Conservation (phyloP, 176 grass and related monocot species). For the Juncus inflexus region DNA sequence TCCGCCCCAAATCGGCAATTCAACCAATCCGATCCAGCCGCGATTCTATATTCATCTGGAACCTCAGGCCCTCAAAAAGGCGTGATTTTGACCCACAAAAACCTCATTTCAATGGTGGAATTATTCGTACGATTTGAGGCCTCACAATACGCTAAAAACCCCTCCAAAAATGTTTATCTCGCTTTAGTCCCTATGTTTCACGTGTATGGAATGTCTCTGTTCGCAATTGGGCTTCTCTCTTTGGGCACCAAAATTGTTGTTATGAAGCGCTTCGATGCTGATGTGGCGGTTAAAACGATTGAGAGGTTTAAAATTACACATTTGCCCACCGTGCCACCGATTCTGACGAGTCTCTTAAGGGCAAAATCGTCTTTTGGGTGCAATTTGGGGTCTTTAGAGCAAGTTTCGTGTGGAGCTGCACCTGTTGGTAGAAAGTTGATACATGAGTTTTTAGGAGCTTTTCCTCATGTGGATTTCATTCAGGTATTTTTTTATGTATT, state of each 20-base stretch:
- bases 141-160: slow-evolving; percentile 44
- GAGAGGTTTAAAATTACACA: slow-evolving; percentile 53
- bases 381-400: slow-evolving; percentile 41
- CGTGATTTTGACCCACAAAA: slow-evolving; percentile 65
- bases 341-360: slow-evolving; percentile 46
- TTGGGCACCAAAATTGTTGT: slow-evolving; percentile 67
- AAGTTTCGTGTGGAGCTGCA: slow-evolving; percentile 69
- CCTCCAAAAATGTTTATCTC: slow-evolving; percentile 70
- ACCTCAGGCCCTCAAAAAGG: slow-evolving; percentile 71
- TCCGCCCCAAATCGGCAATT: slow-evolving; percentile 21
- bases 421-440: slow-evolving; percentile 31
- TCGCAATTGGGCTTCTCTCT: slow-evolving; percentile 68
- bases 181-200: slow-evolving; percentile 84
- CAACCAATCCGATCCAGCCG: slow-evolving; percentile 51
- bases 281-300: slow-evolving; percentile 40
- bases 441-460: slow-evolving; percentile 47
- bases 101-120: slow-evolving; percentile 67
- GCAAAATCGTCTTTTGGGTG: slow-evolving; percentile 14
- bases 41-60: slow-evolving; percentile 82
- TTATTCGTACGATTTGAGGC: slow-evolving; percentile 68
- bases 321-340: slow-evolving; percentile 56
- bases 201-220: slow-evolving; percentile 79
- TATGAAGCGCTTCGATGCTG: slow-evolving; percentile 57
- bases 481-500: slow-evolving; percentile 32
- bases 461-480: slow-evolving; percentile 77